Base-by-base conservation (phyloP, 805 yeast genomes). In the Saccharomyces jurei region DNA sequence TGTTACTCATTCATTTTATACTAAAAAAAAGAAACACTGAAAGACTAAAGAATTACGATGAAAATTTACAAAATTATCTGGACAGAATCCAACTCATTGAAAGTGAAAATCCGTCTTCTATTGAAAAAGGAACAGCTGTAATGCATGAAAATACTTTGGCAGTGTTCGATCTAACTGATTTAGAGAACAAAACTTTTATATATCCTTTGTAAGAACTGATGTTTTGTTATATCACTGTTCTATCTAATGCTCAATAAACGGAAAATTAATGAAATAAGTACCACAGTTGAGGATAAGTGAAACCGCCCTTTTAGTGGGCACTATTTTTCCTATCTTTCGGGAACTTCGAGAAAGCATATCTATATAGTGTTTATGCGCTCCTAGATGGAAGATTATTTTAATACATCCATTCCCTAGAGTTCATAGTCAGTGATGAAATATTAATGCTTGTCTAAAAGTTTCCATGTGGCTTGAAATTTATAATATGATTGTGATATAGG, bases 81-180 rank as follows among this genome's bases (percentile, higher is more conserved):
- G 27, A 48, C 31, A 57, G 60, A 3, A 64, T 70, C 41, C 65
- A 64, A 41, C 70, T 73, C 50, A 62, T 68, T 46, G 66, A 66
- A 46, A 64, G 63, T 30, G 71, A 62, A 21, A 71, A 71, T 17
- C 60, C 64, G 28, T 67, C 63, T n/a, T 51, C 62, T 9, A 58
- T 56, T 2, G 66, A 68, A 10, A 72, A 74, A 31, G 30, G 41
- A 1, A 9, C 8, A 36, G 17, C 25, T 9, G 11, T 36, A 17
- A 21, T 11, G 4, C 44, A 36, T 17, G 44, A 36, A 11, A 36
- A 21, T 11, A 36, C 9, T 17, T 64, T 69, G 14, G 69, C 81
- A 0, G 68, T 73, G 58, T 64, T 80, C 53, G 85, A 81, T 64
- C 63, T 80, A 41, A 81, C 86, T 3, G 84, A 81, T 60, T 62